Conservation (phyloP, 306 rosid species). For the Abrus pulchellus region DNA sequence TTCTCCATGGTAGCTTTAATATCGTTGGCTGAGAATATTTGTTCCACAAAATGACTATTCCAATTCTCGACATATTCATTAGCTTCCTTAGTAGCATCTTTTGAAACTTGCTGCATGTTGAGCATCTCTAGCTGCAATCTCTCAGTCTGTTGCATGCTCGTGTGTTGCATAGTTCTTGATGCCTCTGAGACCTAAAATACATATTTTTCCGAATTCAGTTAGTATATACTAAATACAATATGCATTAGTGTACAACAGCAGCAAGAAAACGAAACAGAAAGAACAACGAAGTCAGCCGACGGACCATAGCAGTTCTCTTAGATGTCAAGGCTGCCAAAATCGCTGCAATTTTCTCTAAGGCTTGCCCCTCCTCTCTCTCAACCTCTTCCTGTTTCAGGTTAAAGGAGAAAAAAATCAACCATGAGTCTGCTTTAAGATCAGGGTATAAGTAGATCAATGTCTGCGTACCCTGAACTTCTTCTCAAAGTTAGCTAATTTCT, state of each 20-base stretch:
- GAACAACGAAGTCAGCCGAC: conserved; percentile 15
- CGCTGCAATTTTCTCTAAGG: conserved; percentile 69
- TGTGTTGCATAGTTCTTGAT: conserved; percentile 65
- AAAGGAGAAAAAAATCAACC: conserved; percentile 46
- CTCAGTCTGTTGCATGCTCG: conserved; percentile 58
- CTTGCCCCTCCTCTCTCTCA: conserved; percentile 73
- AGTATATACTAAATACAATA: not conserved
- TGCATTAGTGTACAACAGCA: not conserved
- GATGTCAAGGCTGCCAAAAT: conserved; percentile 72
- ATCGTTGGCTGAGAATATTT: conserved; percentile 59
- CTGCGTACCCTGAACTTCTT: conserved; percentile 78
- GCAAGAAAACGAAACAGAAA: conserved; percentile 29
- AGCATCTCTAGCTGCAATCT: conserved; percentile 66
- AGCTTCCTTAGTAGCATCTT: conserved; percentile 64
- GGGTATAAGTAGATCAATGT: not conserved
- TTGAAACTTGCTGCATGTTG: conserved; percentile 70
- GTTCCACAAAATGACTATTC: conserved; percentile 61
- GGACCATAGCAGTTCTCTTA: conserved; percentile 70
- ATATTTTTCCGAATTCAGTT: conserved; percentile 44
- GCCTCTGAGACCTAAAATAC: conserved; percentile 75
- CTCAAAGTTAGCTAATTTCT: conserved; percentile 72
- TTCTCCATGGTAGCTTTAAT: conserved; percentile 60
- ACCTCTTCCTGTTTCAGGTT: conserved; percentile 74
- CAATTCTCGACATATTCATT: conserved; percentile 56
- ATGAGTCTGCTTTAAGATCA: conserved; percentile 7